Conservation (phyloP, 2,329 filamentous ascomycete species). For the Aspergillus hiratsukae region DNA sequence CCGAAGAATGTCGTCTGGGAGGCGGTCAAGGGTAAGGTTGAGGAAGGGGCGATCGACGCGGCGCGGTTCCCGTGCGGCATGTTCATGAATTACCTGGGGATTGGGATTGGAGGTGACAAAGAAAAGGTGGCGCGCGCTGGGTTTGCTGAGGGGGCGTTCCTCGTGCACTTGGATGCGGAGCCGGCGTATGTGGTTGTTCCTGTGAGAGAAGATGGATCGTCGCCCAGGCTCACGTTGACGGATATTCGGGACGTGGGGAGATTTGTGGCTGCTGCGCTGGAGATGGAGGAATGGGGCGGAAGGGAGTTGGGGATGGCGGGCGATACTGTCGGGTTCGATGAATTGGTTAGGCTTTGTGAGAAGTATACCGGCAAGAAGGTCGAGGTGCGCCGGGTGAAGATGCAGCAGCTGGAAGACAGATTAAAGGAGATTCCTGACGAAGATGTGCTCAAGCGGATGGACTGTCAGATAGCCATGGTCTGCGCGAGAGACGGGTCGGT, state of each 20-base stretch:
- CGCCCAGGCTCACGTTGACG: conserved; percentile 27
- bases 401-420: not conserved
- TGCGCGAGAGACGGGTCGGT: conserved; percentile 5
- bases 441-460: conserved; percentile 4
- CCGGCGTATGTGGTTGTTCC: conserved; percentile 23
- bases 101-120: conserved; percentile 13
- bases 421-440: not conserved
- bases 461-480: conserved; percentile 8
- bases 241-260: conserved; percentile 28
- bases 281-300: conserved; percentile 22
- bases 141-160: conserved; percentile 2
- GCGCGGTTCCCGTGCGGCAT: conserved; percentile 28
- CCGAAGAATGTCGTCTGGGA: conserved; percentile 22
- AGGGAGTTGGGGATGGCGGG: conserved; percentile 31
- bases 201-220: conserved; percentile 15
- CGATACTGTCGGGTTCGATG: conserved; percentile 22
- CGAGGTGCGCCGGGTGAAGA: conserved; percentile 3
- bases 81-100: conserved; percentile 35
- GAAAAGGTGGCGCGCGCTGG: conserved; percentile 1
- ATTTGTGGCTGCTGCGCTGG: conserved; percentile 29
- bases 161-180: conserved; percentile 18
- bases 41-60: conserved; percentile 20
- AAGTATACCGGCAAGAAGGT: conserved; percentile 12
- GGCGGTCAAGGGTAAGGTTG: conserved; percentile 19
- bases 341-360: conserved; percentile 22